Evolutionary conservation across 2,329 filamentous ascomycete genomes (phyloP).

Genomic region (Eutypa lata): DNA sequence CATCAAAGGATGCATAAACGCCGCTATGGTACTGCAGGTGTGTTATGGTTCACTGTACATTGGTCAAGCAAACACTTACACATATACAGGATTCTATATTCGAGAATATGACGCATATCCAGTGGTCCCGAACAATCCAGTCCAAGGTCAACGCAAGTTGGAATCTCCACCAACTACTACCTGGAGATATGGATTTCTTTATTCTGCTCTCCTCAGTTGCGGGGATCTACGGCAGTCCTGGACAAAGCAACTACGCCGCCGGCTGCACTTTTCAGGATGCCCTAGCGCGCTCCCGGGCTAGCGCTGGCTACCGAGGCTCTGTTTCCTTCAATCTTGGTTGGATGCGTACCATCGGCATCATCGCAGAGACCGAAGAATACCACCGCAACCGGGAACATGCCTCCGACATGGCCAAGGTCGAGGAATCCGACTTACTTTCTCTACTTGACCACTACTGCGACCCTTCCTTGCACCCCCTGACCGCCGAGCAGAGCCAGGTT

Average conservation of each 20-base stretch:
- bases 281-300: not conserved
- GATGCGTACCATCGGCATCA: not conserved
- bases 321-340: not conserved
- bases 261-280: not conserved
- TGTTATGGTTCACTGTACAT: too few species aligned
- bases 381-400: not conserved
- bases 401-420: not conserved
- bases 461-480: not conserved
- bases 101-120: constrained; percentile 10
- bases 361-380: not conserved
- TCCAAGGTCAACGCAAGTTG: constrained; percentile 13
- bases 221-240: not conserved
- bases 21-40: constrained; percentile 31
- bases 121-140: constrained; percentile 6
- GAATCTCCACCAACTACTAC: constrained; percentile 9
- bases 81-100: constrained; percentile 10
- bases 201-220: not conserved
- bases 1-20: too few species aligned
- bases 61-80: too few species aligned
- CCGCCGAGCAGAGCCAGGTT: not conserved
- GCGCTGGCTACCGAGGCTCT: not conserved
- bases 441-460: not conserved
- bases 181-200: constrained; percentile 12
- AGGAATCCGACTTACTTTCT: not conserved
- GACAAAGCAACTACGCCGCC: not conserved